Percentiles rank a stretch among this genome's conserved stretches.
phyloP scores from a whole-genome alignment of 805 yeast genomes.

The Zygoascus biomembranicola region DNA sequence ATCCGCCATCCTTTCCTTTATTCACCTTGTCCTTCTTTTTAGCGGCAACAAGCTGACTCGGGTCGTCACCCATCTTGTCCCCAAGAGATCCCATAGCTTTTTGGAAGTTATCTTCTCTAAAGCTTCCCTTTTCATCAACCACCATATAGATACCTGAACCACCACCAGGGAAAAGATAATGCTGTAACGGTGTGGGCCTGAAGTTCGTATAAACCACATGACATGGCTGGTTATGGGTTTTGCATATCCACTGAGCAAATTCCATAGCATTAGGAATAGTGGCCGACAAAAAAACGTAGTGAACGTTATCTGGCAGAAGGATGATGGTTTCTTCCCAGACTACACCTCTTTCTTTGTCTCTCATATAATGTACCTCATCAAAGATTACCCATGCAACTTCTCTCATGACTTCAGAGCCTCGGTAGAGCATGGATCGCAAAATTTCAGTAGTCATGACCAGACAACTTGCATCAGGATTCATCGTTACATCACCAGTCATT shows the following conservation, averaged over 20 bases:
- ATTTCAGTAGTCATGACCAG: slow-evolving; percentile 98
- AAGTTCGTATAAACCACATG: slow-evolving; percentile 98
- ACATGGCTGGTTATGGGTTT: slow-evolving; percentile 92
- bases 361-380: slow-evolving; percentile 98
- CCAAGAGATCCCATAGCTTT: slow-evolving; percentile 94
- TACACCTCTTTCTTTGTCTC: slow-evolving; percentile 96
- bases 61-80: slow-evolving; percentile 77
- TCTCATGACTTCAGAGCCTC: slow-evolving; percentile 97
- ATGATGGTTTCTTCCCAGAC: slow-evolving; percentile 99
- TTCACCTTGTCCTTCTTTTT: slow-evolving; percentile 73
- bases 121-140: slow-evolving; percentile 93
- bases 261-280: slow-evolving; percentile 98
- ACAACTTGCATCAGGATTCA: slow-evolving; percentile 97
- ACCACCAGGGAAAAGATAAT: slow-evolving; percentile 94
- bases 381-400: slow-evolving; percentile 99
- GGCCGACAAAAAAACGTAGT: slow-evolving; percentile 87
- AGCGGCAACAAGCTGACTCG: slow-evolving; percentile 50
- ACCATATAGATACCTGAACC: slow-evolving; percentile 97
- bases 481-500: slow-evolving; percentile 99
- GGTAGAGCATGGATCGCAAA: slow-evolving; percentile 88
- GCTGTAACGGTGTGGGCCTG: slow-evolving; percentile 98
- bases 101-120: slow-evolving; percentile 96
- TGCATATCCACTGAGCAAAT: slow-evolving; percentile 97
- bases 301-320: slow-evolving; percentile 90
- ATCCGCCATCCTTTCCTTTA: slow-evolving; percentile 86